Percentiles rank a stretch among this genome's conserved stretches.
These are phyloP conservation scores for Pseudogymnoascus sp. DNA, from an alignment of 2,329 filamentous ascomycete genomes.

Conservation along the genomic window DNA sequence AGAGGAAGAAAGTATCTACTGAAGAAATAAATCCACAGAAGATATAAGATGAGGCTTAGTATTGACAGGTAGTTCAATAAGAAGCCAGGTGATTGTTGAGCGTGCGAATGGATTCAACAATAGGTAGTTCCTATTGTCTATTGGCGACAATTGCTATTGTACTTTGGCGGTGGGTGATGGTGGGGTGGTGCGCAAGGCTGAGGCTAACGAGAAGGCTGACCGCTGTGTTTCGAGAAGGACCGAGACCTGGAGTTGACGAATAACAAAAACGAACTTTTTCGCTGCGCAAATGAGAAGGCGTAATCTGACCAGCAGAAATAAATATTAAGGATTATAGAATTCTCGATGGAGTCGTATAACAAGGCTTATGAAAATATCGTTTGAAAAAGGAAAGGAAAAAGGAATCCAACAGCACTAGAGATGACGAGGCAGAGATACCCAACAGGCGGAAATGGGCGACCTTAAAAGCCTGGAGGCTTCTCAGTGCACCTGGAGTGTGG, in stretches of 20 bases:
- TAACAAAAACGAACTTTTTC: constrained; percentile 3
- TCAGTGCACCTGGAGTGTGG: background rate
- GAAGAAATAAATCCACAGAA: constrained; percentile 7
- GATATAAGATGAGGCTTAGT: constrained; percentile 8
- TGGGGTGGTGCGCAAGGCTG: constrained; percentile 1
- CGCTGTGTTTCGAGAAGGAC: constrained; percentile 1
- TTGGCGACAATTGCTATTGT: constrained; percentile 5
- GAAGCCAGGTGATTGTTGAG: constrained; percentile 6
- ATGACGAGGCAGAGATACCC: background rate
- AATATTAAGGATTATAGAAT: constrained; percentile 1
- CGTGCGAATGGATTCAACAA: constrained; percentile 2
- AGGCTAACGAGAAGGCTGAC: constrained; percentile 5
- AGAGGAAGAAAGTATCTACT: constrained; percentile 3
- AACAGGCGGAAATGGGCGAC: constrained; percentile 5
- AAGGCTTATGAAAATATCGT: constrained; percentile 1
- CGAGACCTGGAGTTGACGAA: background rate
- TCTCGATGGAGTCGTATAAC: constrained; percentile 2
- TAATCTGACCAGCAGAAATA: constrained; percentile 8
- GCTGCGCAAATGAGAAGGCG: constrained; percentile 1
- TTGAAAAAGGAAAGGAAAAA: constrained; percentile 2
- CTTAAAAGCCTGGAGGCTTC: constrained; percentile 8
- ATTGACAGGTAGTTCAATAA: constrained; percentile 3
- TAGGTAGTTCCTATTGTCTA: constrained; percentile 4
- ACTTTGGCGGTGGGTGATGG: background rate
- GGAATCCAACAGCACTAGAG: constrained; percentile 2